phyloP scores from a whole-genome alignment of 306 rosid genomes.

The Cucurbita moschata region DNA sequence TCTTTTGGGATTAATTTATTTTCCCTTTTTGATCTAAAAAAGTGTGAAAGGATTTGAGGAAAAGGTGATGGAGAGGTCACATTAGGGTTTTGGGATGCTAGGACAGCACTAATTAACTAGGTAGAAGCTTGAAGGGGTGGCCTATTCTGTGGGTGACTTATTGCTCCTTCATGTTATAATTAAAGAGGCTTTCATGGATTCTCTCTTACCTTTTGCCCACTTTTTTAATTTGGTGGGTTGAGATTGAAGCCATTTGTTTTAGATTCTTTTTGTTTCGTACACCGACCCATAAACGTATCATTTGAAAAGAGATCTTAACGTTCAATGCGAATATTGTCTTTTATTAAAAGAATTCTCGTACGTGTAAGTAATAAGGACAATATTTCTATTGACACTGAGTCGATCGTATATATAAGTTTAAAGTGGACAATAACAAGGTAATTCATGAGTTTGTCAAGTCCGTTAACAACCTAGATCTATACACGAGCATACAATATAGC shows the following conservation, averaged over 20 bases:
- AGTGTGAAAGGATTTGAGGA: neutral
- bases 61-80: neutral
- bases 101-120: neutral
- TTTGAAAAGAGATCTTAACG: neutral
- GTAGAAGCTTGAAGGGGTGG: neutral
- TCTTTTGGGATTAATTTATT: neutral
- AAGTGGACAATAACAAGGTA: neutral
- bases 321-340: neutral
- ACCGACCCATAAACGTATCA: neutral
- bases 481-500: too few species aligned
- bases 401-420: neutral
- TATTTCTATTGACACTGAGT: neutral
- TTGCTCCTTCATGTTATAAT: neutral
- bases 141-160: constrained; percentile 2
- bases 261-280: neutral
- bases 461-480: neutral
- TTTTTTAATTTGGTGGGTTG: neutral
- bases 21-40: neutral
- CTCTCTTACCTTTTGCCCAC: neutral
- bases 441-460: neutral
- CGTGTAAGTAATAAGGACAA: neutral
- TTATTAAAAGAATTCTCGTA: neutral
- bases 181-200: neutral
- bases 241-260: neutral
- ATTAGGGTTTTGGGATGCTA: neutral